Evolutionary conservation across 1,284 basidiomycete genomes (phyloP), one percentile per base, ranked within the genome.

Genomic region (Moesziomyces sp.): DNA sequence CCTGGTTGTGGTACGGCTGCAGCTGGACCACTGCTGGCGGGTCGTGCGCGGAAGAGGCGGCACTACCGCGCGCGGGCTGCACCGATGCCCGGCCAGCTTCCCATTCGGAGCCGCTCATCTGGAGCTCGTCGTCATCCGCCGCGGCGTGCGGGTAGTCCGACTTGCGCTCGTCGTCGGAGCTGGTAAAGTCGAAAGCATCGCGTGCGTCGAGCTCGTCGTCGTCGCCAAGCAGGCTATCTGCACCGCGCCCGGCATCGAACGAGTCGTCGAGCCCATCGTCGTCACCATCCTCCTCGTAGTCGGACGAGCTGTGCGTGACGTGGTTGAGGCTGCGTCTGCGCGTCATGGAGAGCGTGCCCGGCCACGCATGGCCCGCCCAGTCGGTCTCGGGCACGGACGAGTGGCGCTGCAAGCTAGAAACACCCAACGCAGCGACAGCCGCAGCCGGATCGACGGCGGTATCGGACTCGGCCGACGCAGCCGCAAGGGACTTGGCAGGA

Each of bases 1-100:
- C 96, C 85, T 98, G 95, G 82, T 99, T 97, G 58, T 93, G 90
- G 85, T 97, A 99, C 2, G 97, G 97, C 60, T 93, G 91, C 6
- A 99, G 87, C 40, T 96, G 96, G 47, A 99, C 94, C 57, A 83
- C 82, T 3, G 78, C 72, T 9, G 82, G 80, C 16, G 70, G 63
- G 3, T 64, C 51, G 6, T 46, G 11, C 10, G 23, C 11, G 30
- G 30, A 30, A 30, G 30, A 30, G 30, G 30, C 30, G 9, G 30
- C 21, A 38, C 28, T n/a, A n/a, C 40, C 8, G 44, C 49, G 5
- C 26, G 24, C 18, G 3, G 35, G 19, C 11, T 5, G 7, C 19
- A 28, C 35, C 23, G 56, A 16, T 11, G 44, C 19, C 30, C 28
- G 33, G 28, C 52, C 62, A 0, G 59, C 55, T 49, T 67, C 70